These are phyloP conservation scores for Sarocladiaceae sp. DNA, from an alignment of 2,329 filamentous ascomycete genomes.

Conservation along the genomic window DNA sequence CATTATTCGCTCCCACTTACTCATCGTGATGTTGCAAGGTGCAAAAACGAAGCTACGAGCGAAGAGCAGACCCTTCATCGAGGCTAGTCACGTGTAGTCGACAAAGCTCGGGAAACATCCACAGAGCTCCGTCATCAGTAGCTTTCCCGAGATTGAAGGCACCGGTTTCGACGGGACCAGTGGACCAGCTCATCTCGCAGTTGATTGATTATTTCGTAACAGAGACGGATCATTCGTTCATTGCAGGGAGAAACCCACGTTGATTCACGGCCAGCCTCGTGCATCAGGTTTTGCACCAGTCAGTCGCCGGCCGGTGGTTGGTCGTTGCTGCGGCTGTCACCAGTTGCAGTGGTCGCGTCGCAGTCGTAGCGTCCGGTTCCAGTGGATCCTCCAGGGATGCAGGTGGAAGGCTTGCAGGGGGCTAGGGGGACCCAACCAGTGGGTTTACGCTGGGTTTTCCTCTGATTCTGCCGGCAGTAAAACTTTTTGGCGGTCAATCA, in stretches of 20 bases:
- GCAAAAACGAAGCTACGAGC: neutral
- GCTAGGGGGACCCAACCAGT: neutral
- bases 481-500: conserved; percentile 31
- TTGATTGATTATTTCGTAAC: no score
- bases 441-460: no score
- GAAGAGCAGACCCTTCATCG: neutral
- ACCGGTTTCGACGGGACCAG: no score
- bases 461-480: conserved; percentile 11
- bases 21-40: neutral
- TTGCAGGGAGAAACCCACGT: no score
- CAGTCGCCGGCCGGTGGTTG: no score
- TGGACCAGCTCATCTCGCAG: conserved; percentile 3
- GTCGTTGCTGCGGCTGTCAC: conserved; percentile 1
- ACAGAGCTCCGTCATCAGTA: no score
- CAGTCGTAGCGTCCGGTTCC: neutral
- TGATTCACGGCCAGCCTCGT: conserved; percentile 5
- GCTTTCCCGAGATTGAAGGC: no score
- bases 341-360: neutral
- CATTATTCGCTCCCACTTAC: conserved; percentile 5
- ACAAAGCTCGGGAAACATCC: no score
- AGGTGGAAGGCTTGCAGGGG: neutral
- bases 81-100: conserved; percentile 5
- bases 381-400: neutral
- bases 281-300: neutral
- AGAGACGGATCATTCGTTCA: no score